phyloP scores from a whole-genome alignment of 169 alveolate genomes.

The Sarcocystis neurona region DNA sequence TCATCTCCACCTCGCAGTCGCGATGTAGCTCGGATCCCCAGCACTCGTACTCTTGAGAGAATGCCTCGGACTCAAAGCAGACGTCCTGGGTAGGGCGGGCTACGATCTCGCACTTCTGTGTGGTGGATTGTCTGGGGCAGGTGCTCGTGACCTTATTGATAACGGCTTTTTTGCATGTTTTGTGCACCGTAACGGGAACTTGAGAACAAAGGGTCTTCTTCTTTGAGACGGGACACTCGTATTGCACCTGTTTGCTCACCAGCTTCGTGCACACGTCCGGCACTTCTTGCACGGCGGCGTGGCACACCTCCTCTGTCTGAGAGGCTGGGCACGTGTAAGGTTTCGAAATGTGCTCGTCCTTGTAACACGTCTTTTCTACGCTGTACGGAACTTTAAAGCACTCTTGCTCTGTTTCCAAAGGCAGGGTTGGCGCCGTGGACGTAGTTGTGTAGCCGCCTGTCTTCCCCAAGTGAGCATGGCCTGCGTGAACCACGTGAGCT shows the following conservation, averaged over 20 bases:
- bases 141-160: slow-evolving; percentile 43
- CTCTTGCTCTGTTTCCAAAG: slow-evolving; percentile 26
- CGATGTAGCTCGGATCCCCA: slow-evolving; percentile 54
- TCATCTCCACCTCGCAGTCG: slow-evolving; percentile 60
- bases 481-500: neutral
- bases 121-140: slow-evolving; percentile 38
- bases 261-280: slow-evolving; percentile 20
- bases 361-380: slow-evolving; percentile 62
- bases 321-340: slow-evolving; percentile 56
- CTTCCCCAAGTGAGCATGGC: neutral
- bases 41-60: slow-evolving; percentile 57
- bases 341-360: slow-evolving; percentile 37
- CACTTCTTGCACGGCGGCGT: neutral
- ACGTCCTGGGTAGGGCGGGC: slow-evolving; percentile 42
- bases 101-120: slow-evolving; percentile 49
- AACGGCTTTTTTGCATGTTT: slow-evolving; percentile 33
- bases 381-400: slow-evolving; percentile 59
- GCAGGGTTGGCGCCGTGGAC: neutral
- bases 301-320: slow-evolving; percentile 37
- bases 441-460: slow-evolving; percentile 3
- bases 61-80: slow-evolving; percentile 52
- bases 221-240: slow-evolving; percentile 54
- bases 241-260: slow-evolving; percentile 51
- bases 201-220: slow-evolving; percentile 49
- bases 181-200: slow-evolving; percentile 49